These are phyloP conservation scores for Peniophora sp. DNA, from an alignment of 1,284 basidiomycete genomes.

Conservation along the genomic window DNA sequence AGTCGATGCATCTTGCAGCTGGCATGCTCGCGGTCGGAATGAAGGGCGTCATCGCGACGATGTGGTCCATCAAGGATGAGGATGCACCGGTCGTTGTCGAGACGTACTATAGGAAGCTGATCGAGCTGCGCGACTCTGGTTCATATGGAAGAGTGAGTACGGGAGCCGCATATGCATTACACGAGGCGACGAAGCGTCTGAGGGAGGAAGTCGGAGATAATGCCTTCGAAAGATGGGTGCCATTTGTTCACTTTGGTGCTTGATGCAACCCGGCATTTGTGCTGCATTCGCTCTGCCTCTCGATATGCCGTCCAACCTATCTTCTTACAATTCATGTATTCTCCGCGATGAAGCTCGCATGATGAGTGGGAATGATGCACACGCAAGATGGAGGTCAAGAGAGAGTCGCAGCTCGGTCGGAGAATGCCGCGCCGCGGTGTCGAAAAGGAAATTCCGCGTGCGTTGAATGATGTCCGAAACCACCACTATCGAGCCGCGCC, in stretches of 20 bases:
- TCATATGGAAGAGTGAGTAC: neutral
- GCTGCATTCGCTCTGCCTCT: no score
- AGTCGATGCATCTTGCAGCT: constrained; percentile 19
- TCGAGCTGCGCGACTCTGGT: neutral
- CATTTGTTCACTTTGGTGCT: neutral
- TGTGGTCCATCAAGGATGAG: constrained; percentile 17
- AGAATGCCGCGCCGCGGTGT: no score
- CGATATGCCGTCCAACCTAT: no score
- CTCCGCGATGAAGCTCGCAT: no score
- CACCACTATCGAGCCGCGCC: no score
- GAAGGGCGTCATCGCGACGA: constrained; percentile 15
- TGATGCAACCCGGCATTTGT: neutral
- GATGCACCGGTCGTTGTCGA: constrained; percentile 10
- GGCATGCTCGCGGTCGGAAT: constrained; percentile 17
- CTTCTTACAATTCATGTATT: no score
- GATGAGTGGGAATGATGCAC: no score
- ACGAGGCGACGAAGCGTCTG: neutral
- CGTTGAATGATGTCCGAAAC: no score
- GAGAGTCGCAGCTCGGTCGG: no score
- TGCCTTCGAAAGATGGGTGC: neutral
- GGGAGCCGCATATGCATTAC: neutral
- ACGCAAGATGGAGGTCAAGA: no score
- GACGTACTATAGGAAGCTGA: constrained; percentile 3
- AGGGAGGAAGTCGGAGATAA: neutral
- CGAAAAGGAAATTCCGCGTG: no score